Evolutionary conservation across 2,329 filamentous ascomycete species (phyloP).

Genomic region (Fonsecaea monophora): DNA sequence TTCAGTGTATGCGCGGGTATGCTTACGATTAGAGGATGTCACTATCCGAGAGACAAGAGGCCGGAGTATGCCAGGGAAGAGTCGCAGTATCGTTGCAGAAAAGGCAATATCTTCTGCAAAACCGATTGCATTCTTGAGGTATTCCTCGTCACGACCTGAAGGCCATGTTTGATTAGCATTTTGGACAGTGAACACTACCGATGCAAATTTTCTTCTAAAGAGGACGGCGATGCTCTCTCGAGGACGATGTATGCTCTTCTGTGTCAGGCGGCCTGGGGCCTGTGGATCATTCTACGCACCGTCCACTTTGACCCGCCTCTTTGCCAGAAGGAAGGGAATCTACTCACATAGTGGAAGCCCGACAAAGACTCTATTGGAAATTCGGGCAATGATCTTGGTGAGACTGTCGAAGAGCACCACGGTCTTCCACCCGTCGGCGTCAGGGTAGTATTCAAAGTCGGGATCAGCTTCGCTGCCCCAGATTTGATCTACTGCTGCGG

Average conservation of each 20-base stretch:
- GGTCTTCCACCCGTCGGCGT: constrained; percentile 47
- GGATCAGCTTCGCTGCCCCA: constrained; percentile 42
- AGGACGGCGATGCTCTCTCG: not conserved
- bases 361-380: constrained; percentile 54
- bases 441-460: constrained; percentile 21
- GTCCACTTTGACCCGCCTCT: not conserved
- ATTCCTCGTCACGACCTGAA: constrained; percentile 41
- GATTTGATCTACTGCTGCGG: constrained; percentile 43
- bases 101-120: constrained; percentile 60
- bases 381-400: constrained; percentile 48
- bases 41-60: constrained; percentile 59
- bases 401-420: constrained; percentile 48
- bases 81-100: constrained; percentile 54
- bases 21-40: constrained; percentile 55
- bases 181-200: not conserved
- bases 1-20: constrained; percentile 54
- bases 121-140: constrained; percentile 55
- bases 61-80: constrained; percentile 58
- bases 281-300: not conserved
- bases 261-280: not conserved
- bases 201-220: not conserved
- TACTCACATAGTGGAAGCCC: constrained; percentile 50
- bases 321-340: not conserved
- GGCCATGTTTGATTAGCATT: not conserved
- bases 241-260: not conserved